Base-by-base conservation (phyloP, 2,329 filamentous ascomycete species). In the Aspergillus sp. region DNA sequence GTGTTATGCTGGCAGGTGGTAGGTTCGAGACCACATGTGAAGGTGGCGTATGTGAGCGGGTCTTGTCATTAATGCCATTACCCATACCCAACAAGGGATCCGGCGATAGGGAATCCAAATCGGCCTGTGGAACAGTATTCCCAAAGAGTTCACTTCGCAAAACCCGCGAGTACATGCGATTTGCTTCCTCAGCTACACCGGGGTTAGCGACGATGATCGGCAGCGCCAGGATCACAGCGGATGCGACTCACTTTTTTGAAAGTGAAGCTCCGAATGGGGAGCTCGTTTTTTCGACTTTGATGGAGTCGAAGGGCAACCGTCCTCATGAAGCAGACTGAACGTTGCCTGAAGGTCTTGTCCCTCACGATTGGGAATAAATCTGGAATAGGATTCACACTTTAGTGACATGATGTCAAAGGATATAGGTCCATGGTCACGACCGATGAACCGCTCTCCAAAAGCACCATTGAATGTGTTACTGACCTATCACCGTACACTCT, bases 111-210 rank as follows among this genome's bases (percentile, higher is more conserved):
- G 83, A 83, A 50, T 88, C 83, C 39, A 89, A 83, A 39, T 90
- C 86, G 36, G 87, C 83, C 75, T 97, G 94, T 8, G 95, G 93
- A 62, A 98, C 88, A 27, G 92, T 91, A 67, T 86, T 87, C 70
- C 96, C 94, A 74, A 99, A 99, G 61, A 99, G 86, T 77, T 99
- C 95, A 55, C 91, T 89, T 59, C 95, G 89, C 58, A 99, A 82
- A 6, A 99, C 81, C 19, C 88, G 90, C 27, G 92, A 96, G 75
- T 94, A 99, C 19, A 91, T 97, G 61, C 90, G 86, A 70, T 99
- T 97, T 51, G 95, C 95, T 83, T 98, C 92, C 78, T 97, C 93
- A 53, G 90, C 93, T 88, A 69, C 21, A 60, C 5, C 25, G 44
- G 17, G 58, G 32, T 66, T 49, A 70, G 67, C 59, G 53, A 63